phyloP scores from a whole-genome alignment of 371 early-diverging fungal genomes.

The Apophysomyces sp. region DNA sequence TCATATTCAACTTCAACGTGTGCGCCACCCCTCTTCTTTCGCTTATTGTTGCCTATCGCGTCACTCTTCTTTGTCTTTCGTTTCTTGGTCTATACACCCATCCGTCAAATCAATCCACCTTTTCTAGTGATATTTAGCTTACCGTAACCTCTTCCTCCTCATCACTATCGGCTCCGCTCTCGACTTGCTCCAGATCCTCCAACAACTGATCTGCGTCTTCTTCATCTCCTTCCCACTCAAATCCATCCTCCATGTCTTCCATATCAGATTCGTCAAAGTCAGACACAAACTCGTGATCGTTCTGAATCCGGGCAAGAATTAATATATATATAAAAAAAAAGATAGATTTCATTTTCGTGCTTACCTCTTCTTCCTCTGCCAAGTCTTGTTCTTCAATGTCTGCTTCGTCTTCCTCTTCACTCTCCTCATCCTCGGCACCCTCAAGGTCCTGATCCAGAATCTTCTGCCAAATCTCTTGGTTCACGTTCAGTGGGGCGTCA shows the following conservation, averaged over 20 bases:
- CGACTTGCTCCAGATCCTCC: slow-evolving; percentile 2
- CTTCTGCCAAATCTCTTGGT: slow-evolving; percentile 85
- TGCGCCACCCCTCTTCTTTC: slow-evolving; percentile 15
- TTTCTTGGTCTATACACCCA: slow-evolving; percentile 3
- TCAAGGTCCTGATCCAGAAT: slow-evolving; percentile 68
- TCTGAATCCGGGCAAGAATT: background rate
- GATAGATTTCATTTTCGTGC: too few relatives aligned
- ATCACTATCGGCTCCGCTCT: background rate
- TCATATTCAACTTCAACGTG: slow-evolving; percentile 23
- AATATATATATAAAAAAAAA: background rate
- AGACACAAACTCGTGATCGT: slow-evolving; percentile 21
- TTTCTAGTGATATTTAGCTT: background rate
- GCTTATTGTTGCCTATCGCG: slow-evolving; percentile 3
- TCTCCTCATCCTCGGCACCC: slow-evolving; percentile 72
- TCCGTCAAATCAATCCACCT: background rate
- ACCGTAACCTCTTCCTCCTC: background rate
- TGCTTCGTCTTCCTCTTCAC: slow-evolving; percentile 70
- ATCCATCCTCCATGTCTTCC: slow-evolving; percentile 23
- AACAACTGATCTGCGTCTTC: slow-evolving; percentile 3
- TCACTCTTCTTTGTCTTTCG: background rate
- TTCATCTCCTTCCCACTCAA: slow-evolving; percentile 21
- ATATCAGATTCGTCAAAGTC: slow-evolving; percentile 25
- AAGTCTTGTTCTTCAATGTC: slow-evolving; percentile 56
- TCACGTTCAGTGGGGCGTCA: slow-evolving; percentile 90
- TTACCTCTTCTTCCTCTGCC: slow-evolving; percentile 46